phyloP scores from a whole-genome alignment of 2,329 filamentous ascomycete genomes.

The Amauroascus verrucosus region DNA sequence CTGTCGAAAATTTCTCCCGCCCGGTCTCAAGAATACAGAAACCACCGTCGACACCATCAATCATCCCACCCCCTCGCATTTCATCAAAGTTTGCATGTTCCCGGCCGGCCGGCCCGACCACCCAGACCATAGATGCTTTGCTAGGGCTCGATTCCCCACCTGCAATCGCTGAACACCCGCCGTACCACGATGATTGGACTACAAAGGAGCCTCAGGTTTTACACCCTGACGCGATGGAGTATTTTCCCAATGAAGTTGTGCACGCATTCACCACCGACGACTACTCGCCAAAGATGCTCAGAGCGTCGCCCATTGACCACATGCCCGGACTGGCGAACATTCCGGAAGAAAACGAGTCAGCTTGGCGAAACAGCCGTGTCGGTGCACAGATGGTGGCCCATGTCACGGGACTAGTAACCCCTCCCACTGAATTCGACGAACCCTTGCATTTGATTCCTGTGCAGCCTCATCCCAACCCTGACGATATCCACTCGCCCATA shows the following conservation, averaged over 20 bases:
- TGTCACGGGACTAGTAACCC: constrained; percentile 15
- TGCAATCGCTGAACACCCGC: constrained; percentile 26
- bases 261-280: constrained; percentile 37
- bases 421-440: constrained; percentile 15
- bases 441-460: background rate
- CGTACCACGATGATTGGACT: constrained; percentile 16
- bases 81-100: constrained; percentile 28
- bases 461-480: background rate
- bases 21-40: constrained; percentile 37
- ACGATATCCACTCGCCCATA: constrained; percentile 11
- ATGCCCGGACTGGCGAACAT: constrained; percentile 37
- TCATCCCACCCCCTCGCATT: constrained; percentile 31
- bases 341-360: constrained; percentile 35
- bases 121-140: constrained; percentile 34
- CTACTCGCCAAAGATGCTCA: constrained; percentile 30
- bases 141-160: constrained; percentile 26
- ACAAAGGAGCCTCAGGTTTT: constrained; percentile 9
- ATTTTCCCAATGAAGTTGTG: constrained; percentile 22
- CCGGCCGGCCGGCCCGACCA: constrained; percentile 28
- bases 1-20: constrained; percentile 47
- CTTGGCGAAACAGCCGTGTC: constrained; percentile 25
- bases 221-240: constrained; percentile 23
- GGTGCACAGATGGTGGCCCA: constrained; percentile 14
- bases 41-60: constrained; percentile 30
- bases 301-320: constrained; percentile 33